Conservation (phyloP, 2,329 filamentous ascomycete genomes). For the Torrubiellomyces zombiae region DNA sequence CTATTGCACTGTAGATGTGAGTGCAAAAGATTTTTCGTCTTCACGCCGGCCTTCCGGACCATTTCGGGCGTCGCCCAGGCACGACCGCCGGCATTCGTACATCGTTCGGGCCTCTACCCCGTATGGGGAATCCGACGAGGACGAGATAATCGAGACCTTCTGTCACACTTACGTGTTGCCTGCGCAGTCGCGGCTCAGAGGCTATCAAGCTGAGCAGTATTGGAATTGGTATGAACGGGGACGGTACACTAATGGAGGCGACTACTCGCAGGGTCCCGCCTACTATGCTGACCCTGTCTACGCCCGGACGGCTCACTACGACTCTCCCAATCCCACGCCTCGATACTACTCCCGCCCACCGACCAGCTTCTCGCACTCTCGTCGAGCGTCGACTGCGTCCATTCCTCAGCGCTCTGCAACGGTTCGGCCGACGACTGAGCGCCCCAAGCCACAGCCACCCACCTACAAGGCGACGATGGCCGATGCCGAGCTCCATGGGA, state of each 20-base stretch:
- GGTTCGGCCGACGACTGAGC: constrained; percentile 23
- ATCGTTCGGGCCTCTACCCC: constrained; percentile 40
- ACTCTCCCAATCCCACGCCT: constrained; percentile 25
- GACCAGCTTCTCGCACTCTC: constrained; percentile 25
- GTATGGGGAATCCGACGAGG: constrained; percentile 48
- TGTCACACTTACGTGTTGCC: constrained; percentile 36
- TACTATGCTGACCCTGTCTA: constrained; percentile 20
- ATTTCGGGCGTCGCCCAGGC: constrained; percentile 19
- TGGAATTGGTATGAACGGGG: constrained; percentile 30
- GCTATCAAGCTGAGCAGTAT: constrained; percentile 15
- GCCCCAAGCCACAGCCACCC: constrained; percentile 15
- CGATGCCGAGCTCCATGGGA: constrained; percentile 49
- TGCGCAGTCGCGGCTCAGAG: constrained; percentile 25
- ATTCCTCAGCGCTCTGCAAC: constrained; percentile 36
- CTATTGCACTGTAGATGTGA: constrained; percentile 51
- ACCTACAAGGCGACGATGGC: constrained; percentile 36
- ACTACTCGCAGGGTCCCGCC: constrained; percentile 32
- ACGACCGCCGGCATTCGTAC: constrained; percentile 39
- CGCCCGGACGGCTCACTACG: constrained; percentile 19
- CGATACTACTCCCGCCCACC: constrained; percentile 17
- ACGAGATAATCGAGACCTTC: constrained; percentile 39
- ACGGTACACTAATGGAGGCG: constrained; percentile 41
- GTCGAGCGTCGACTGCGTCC: constrained; percentile 31
- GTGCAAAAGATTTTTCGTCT: constrained; percentile 35
- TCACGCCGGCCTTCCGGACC: constrained; percentile 22